Evolutionary conservation across 495 filamentous ascomycete species (phyloP).

Genomic region (Extremus antarcticus): DNA sequence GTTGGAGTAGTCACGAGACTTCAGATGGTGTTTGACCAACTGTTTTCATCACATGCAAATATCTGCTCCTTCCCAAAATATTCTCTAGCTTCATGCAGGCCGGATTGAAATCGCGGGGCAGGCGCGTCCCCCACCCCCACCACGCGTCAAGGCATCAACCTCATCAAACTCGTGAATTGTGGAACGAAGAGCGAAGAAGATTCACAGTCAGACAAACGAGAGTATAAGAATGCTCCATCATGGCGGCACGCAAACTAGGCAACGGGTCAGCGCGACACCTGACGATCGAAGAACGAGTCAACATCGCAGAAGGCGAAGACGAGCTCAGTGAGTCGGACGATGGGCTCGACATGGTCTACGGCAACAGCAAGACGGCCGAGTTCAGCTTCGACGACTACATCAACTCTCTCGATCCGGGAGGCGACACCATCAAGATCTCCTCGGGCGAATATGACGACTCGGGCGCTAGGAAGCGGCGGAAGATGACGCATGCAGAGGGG

Average conservation of each 20-base stretch:
- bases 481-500: slow-evolving; percentile 1
- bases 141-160: neutral
- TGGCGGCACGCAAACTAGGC: slow-evolving; percentile 7
- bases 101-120: neutral
- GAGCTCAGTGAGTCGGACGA: slow-evolving; percentile 14
- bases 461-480: neutral
- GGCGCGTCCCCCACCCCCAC: neutral
- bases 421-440: slow-evolving; percentile 2
- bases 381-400: slow-evolving; percentile 15
- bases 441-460: neutral
- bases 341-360: slow-evolving; percentile 9
- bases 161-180: no score
- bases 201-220: neutral
- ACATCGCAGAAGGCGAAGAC: slow-evolving; percentile 16
- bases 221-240: slow-evolving; percentile 4
- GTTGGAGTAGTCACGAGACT: no score
- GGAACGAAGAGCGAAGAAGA: no score
- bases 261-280: neutral
- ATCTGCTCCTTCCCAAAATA: no score
- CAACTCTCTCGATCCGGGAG: neutral
- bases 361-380: neutral
- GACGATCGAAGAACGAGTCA: slow-evolving; percentile 9
- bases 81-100: neutral
- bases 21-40: no score
- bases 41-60: no score